These are phyloP conservation scores for Globisporangium cederbergense DNA, from an alignment of 352 stramenopile genomes.

Conservation along the genomic window DNA sequence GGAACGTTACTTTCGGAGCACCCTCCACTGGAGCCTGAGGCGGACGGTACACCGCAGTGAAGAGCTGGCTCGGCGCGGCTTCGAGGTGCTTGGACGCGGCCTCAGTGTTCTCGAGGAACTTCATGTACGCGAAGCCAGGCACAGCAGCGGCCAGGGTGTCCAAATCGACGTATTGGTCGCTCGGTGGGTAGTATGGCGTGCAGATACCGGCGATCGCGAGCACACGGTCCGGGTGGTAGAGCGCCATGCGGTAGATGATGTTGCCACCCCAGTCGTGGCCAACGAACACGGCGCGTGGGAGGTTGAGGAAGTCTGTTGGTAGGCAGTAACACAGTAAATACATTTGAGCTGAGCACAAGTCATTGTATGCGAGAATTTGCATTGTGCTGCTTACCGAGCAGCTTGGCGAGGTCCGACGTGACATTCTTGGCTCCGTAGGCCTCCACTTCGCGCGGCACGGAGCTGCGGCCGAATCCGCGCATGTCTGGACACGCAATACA, in stretches of 20 bases:
- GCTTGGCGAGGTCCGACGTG: constrained; percentile 31
- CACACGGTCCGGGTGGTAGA: constrained; percentile 55
- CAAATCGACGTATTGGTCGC: constrained; percentile 30
- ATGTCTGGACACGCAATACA: constrained; percentile 20
- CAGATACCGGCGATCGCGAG: constrained; percentile 50
- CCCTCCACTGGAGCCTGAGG: constrained; percentile 20
- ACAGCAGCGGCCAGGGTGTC: constrained; percentile 25
- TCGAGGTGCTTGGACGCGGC: constrained; percentile 34
- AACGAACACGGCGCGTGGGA: constrained; percentile 43
- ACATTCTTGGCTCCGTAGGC: constrained; percentile 50
- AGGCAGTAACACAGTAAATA: neutral
- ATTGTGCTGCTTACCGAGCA: constrained; percentile 26
- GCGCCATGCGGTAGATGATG: constrained; percentile 49
- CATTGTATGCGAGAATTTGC: too few species aligned
- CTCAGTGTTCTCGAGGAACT: constrained; percentile 32
- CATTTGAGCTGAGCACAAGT: too few species aligned
- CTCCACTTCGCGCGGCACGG: constrained; percentile 31
- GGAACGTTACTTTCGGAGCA: constrained; percentile 18
- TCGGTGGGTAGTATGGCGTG: constrained; percentile 46
- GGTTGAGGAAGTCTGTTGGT: constrained; percentile 37
- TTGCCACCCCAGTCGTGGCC: constrained; percentile 61
- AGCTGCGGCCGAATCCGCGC: constrained; percentile 50
- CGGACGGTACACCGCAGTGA: constrained; percentile 37
- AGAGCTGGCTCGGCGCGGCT: constrained; percentile 23
- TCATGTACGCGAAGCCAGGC: constrained; percentile 40